A percentile compares a stretch with the other conserved stretches of the same genome.
These are phyloP conservation scores for Xylaria castorea DNA, from an alignment of 495 filamentous ascomycete species.

Conservation along the genomic window DNA sequence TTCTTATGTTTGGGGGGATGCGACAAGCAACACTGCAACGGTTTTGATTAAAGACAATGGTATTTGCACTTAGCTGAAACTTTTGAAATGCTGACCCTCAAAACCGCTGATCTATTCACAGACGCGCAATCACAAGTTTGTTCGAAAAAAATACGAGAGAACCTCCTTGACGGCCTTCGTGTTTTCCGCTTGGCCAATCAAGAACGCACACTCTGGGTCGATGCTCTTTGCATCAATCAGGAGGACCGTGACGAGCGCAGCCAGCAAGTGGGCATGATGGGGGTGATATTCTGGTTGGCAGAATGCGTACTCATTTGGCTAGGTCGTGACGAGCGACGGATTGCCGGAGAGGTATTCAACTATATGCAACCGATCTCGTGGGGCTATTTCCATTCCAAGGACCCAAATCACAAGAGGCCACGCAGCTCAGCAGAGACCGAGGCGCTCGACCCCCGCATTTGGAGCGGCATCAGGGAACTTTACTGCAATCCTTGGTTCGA, in stretches of 20 bases:
- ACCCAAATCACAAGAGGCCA: not conserved
- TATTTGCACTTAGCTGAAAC: not conserved
- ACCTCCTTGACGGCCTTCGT: not conserved
- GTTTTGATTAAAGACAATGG: not conserved
- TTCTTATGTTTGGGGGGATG: not conserved
- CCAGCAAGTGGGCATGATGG: not conserved
- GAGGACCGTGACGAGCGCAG: not conserved
- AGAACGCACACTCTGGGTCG: not conserved
- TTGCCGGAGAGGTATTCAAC: not conserved
- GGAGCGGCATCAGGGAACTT: not conserved
- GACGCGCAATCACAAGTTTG: not conserved
- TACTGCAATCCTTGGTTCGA: conserved; percentile 1
- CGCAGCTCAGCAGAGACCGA: not conserved
- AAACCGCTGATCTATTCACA: not conserved
- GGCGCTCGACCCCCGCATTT: not conserved
- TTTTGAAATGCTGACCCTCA: not conserved
- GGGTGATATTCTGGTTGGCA: not conserved
- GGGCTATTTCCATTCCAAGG: conserved; percentile 1
- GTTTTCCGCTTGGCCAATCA: not conserved
- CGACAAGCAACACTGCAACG: not conserved
- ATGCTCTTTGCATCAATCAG: not conserved
- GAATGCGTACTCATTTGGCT: not conserved
- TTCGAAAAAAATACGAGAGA: not conserved
- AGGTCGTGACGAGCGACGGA: not conserved
- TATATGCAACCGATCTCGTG: not conserved